A percentile compares a stretch with the other conserved stretches of the same genome.
These are phyloP conservation scores for Talaromyces sp. DNA, from an alignment of 2,329 filamentous ascomycete species.

Conservation along the genomic window DNA sequence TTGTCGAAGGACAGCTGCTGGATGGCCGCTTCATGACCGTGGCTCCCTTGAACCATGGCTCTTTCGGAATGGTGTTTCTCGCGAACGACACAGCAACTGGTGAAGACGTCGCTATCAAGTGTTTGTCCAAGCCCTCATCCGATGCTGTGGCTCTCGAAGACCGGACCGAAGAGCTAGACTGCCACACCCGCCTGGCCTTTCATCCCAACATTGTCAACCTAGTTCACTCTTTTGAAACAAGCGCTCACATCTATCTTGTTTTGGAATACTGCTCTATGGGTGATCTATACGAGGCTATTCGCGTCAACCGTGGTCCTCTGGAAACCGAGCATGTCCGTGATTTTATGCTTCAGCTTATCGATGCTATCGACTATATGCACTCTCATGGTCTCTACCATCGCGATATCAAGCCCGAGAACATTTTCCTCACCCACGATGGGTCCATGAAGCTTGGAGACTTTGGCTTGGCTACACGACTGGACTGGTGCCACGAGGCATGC, in stretches of 20 bases:
- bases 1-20: slow-evolving; percentile 31
- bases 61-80: slow-evolving; percentile 97
- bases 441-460: slow-evolving; percentile 97
- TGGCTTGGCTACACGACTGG: slow-evolving; percentile 81
- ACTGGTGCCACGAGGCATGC: slow-evolving; percentile 86
- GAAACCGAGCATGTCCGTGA: slow-evolving; percentile 95
- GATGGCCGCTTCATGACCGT: slow-evolving; percentile 82
- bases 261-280: slow-evolving; percentile 94
- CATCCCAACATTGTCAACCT: slow-evolving; percentile 95
- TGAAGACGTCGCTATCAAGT: slow-evolving; percentile 89
- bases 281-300: slow-evolving; percentile 96
- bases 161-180: slow-evolving; percentile 56
- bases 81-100: slow-evolving; percentile 74
- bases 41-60: slow-evolving; percentile 94
- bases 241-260: slow-evolving; percentile 84
- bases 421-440: slow-evolving; percentile 83
- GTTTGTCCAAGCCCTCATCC: slow-evolving; percentile 76
- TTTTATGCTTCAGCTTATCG: slow-evolving; percentile 93
- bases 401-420: slow-evolving; percentile 99
- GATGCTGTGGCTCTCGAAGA: slow-evolving; percentile 72
- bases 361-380: slow-evolving; percentile 87
- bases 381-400: slow-evolving; percentile 88
- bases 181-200: slow-evolving; percentile 71
- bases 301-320: slow-evolving; percentile 76
- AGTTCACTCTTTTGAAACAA: slow-evolving; percentile 85